Conservation (phyloP, 2,329 filamentous ascomycete species). For the Fusarium tuaranense region DNA sequence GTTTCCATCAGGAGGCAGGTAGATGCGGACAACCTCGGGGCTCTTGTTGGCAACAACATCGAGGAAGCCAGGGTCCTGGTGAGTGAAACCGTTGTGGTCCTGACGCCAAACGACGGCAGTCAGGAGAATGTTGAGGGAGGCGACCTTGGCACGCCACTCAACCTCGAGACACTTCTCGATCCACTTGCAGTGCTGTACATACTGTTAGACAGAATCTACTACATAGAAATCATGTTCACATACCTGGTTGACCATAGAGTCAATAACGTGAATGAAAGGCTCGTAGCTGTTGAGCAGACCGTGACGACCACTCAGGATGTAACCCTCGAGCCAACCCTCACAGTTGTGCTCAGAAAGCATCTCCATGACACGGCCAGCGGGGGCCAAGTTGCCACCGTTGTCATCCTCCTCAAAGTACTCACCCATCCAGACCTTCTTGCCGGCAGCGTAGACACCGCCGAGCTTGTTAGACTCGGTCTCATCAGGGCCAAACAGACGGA, state of each 20-base stretch:
- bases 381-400: conserved; percentile 78
- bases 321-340: conserved; percentile 85
- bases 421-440: conserved; percentile 84
- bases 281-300: conserved; percentile 85
- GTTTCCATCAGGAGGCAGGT: conserved; percentile 84
- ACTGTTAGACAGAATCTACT: conserved; percentile 15
- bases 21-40: conserved; percentile 83
- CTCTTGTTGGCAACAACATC: conserved; percentile 85
- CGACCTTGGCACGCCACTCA: conserved; percentile 78
- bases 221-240: conserved; percentile 6
- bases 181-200: conserved; percentile 80
- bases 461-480: conserved; percentile 88
- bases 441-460: conserved; percentile 75
- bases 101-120: conserved; percentile 85
- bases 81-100: conserved; percentile 87
- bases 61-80: conserved; percentile 84
- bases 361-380: conserved; percentile 78
- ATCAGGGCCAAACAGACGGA: conserved; percentile 83
- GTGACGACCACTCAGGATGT: conserved; percentile 79
- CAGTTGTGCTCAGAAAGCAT: conserved; percentile 86
- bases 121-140: conserved; percentile 83
- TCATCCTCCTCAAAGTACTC: conserved; percentile 82
- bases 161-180: conserved; percentile 85
- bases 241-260: conserved; percentile 85
- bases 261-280: conserved; percentile 85